phyloP scores from a whole-genome alignment of 192 early-diverging fungal species.

The Funneliformis mosseae region DNA sequence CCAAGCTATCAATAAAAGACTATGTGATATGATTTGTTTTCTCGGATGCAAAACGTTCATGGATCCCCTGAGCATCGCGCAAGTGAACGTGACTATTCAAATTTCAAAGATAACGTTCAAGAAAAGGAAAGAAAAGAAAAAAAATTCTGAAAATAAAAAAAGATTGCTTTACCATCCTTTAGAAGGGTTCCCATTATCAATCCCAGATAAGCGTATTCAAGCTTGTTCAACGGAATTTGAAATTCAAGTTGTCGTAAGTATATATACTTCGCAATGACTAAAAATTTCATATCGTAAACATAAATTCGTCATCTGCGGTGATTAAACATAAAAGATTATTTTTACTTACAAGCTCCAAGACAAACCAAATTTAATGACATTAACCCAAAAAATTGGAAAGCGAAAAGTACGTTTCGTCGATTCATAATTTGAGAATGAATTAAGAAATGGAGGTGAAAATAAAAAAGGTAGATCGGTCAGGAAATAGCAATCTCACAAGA shows the following conservation, averaged over 20 bases:
- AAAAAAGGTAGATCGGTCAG: no score
- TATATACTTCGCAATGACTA: not conserved
- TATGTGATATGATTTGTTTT: not conserved
- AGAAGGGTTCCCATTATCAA: not conserved
- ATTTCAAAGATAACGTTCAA: no score
- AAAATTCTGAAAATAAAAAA: not conserved
- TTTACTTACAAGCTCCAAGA: not conserved
- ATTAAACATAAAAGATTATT: no score
- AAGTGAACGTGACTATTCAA: not conserved
- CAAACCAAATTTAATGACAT: not conserved
- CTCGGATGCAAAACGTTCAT: not conserved
- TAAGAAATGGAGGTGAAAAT: no score
- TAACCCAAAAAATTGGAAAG: not conserved
- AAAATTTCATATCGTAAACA: no score
- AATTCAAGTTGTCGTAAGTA: not conserved
- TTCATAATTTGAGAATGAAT: not conserved
- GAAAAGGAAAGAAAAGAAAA: no score
- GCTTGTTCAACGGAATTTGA: not conserved
- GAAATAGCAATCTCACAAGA: no score
- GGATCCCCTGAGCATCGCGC: not conserved
- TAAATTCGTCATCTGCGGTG: no score
- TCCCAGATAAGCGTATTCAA: not conserved
- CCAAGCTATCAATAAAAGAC: not conserved
- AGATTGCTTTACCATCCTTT: not conserved
- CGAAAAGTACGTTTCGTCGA: not conserved